phyloP scores from a whole-genome alignment of 139 green algal genomes.

The Tetraselmis chui region DNA sequence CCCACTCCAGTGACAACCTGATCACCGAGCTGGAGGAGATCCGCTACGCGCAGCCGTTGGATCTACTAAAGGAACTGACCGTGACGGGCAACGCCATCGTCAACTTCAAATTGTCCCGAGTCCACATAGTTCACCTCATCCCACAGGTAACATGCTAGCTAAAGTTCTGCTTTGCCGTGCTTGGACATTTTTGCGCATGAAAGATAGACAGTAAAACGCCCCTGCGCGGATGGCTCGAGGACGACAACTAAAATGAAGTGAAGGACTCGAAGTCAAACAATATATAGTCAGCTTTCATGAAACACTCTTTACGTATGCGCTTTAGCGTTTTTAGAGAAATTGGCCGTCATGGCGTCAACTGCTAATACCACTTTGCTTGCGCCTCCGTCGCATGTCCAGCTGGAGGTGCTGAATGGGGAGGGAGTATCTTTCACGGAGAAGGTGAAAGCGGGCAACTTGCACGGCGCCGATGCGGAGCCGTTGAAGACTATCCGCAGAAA shows the following conservation, averaged over 20 bases:
- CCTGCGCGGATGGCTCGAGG: too few species aligned
- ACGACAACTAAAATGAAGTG: too few species aligned
- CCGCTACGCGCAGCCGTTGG: neutral
- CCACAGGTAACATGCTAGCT: constrained; percentile 18
- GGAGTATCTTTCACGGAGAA: constrained; percentile 40
- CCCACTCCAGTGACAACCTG: constrained; percentile 20
- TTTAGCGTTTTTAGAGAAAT: too few species aligned
- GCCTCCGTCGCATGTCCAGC: too few species aligned
- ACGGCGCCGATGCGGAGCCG: constrained; percentile 42
- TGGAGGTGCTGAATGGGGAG: constrained; percentile 34
- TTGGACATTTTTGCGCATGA: too few species aligned
- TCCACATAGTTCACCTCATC: constrained; percentile 42
- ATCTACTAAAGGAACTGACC: constrained; percentile 26
- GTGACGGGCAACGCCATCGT: constrained; percentile 27
- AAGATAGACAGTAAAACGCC: too few species aligned
- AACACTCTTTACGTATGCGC: too few species aligned
- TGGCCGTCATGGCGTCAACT: too few species aligned
- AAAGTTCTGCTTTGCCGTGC: too few species aligned
- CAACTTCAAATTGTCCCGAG: constrained; percentile 16
- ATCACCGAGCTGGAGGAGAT: constrained; percentile 31
- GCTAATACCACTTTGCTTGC: too few species aligned
- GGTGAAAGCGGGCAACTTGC: constrained; percentile 46
- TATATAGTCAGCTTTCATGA: neutral
- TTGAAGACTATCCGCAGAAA: constrained; percentile 32
- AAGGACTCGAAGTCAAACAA: neutral